A percentile compares a stretch with the other conserved stretches of the same genome.
phyloP scores from a whole-genome alignment of 2,329 filamentous ascomycete genomes.

The Bisporella sp. region DNA sequence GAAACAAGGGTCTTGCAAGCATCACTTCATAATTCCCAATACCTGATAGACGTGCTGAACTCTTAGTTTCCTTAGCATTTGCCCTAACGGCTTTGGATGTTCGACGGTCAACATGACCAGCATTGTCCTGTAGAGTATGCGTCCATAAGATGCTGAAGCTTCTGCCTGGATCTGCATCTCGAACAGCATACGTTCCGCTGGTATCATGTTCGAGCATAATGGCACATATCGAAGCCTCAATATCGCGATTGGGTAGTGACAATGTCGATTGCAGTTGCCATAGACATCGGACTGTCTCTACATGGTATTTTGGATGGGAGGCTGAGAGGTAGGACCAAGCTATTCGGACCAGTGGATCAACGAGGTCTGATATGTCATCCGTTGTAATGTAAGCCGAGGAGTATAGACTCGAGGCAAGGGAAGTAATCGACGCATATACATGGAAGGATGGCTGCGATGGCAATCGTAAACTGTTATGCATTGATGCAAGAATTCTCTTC shows the following conservation, averaged over 20 bases:
- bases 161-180: slow-evolving; percentile 54
- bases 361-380: slow-evolving; percentile 52
- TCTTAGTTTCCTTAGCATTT: slow-evolving; percentile 29
- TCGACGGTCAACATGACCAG: slow-evolving; percentile 38
- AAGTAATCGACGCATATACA: slow-evolving; percentile 51
- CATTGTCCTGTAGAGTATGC: slow-evolving; percentile 60
- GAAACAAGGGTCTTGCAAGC: slow-evolving; percentile 72
- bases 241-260: slow-evolving; percentile 58
- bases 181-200: slow-evolving; percentile 38
- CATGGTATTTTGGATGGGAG: slow-evolving; percentile 84
- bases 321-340: slow-evolving; percentile 79
- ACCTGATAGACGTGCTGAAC: slow-evolving; percentile 40
- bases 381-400: slow-evolving; percentile 43
- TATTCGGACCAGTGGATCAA: slow-evolving; percentile 60
- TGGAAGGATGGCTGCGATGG: slow-evolving; percentile 39
- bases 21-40: slow-evolving; percentile 63
- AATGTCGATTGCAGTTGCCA: slow-evolving; percentile 79
- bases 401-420: slow-evolving; percentile 51
- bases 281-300: slow-evolving; percentile 79
- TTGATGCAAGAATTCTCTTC: slow-evolving; percentile 41
- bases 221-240: slow-evolving; percentile 71
- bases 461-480: slow-evolving; percentile 40
- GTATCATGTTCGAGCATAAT: slow-evolving; percentile 55
- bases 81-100: slow-evolving; percentile 42
- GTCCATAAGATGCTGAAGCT: slow-evolving; percentile 75